phyloP scores from a whole-genome alignment of 225 moss, liverwort and hornwort genomes.

The Asterella californica region DNA sequence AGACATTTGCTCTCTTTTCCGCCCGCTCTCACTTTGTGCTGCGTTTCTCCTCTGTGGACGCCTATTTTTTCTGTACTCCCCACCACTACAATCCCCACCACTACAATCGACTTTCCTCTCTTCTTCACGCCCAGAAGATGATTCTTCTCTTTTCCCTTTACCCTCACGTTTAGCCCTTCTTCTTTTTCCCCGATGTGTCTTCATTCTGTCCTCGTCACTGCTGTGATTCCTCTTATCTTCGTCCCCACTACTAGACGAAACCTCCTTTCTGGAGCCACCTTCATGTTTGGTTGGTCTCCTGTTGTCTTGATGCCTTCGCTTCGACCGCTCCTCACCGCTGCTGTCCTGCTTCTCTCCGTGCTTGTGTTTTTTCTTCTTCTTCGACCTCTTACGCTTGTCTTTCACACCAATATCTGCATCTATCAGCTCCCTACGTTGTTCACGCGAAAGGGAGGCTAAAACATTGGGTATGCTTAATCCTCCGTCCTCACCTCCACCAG shows the following conservation, averaged over 20 bases:
- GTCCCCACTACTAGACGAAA: neutral
- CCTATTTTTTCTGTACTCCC: neutral
- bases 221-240: neutral
- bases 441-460: conserved; percentile 67
- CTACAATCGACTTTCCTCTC: neutral
- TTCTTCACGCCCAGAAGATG: neutral
- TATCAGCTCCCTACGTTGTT: conserved; percentile 76
- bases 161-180: neutral
- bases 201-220: neutral
- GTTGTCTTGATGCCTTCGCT: neutral
- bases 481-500: conserved; percentile 64
- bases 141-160: conserved; percentile 1
- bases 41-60: neutral
- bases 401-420: conserved; percentile 55
- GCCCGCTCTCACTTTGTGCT: neutral
- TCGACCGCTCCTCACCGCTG: conserved; percentile 8
- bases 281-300: neutral
- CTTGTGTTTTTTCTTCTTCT: conserved; percentile 42
- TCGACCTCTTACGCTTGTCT: conserved; percentile 49
- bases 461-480: conserved; percentile 64
- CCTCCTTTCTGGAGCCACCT: too few relatives aligned
- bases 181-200: neutral
- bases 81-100: neutral
- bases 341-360: conserved; percentile 8
- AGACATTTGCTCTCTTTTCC: neutral